A percentile compares a stretch with the other conserved stretches of the same genome.
phyloP scores from a whole-genome alignment of 108 stramenopile species.

The Nannochloropsis salina region DNA sequence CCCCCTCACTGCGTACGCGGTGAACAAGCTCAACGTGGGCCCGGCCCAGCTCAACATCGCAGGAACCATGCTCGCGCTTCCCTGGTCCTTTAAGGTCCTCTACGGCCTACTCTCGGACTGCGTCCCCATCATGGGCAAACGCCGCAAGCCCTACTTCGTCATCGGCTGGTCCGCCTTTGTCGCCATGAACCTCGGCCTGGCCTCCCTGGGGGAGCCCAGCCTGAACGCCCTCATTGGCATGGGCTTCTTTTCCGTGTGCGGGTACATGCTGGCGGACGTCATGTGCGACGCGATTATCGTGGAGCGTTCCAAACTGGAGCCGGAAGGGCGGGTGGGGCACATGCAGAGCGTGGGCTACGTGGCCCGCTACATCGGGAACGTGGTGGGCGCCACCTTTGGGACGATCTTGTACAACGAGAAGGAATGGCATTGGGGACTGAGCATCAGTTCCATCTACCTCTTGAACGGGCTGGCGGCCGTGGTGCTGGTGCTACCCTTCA shows the following conservation, averaged over 20 bases:
- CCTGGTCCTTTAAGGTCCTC: conserved; percentile 57
- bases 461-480: conserved; percentile 59
- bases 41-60: conserved; percentile 48
- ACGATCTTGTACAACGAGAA: conserved; percentile 59
- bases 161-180: conserved; percentile 58
- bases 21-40: conserved; percentile 42
- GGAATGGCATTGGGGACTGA: conserved; percentile 59
- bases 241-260: conserved; percentile 27
- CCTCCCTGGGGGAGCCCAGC: conserved; percentile 21
- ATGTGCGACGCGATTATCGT: conserved; percentile 65
- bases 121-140: conserved; percentile 59
- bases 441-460: conserved; percentile 51
- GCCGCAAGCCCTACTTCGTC: conserved; percentile 62
- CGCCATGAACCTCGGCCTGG: conserved; percentile 26
- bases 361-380: conserved; percentile 57
- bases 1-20: conserved; percentile 50
- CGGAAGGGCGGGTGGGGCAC: conserved; percentile 55
- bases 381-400: conserved; percentile 55
- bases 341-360: conserved; percentile 62
- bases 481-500: conserved; percentile 54
- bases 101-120: conserved; percentile 62
- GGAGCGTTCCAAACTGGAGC: conserved; percentile 58
- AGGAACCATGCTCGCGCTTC: conserved; percentile 44
- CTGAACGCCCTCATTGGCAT: background rate
- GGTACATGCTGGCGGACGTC: conserved; percentile 65